phyloP scores from a whole-genome alignment of 768 basidiomycete species.

The Mycena haematopus region DNA sequence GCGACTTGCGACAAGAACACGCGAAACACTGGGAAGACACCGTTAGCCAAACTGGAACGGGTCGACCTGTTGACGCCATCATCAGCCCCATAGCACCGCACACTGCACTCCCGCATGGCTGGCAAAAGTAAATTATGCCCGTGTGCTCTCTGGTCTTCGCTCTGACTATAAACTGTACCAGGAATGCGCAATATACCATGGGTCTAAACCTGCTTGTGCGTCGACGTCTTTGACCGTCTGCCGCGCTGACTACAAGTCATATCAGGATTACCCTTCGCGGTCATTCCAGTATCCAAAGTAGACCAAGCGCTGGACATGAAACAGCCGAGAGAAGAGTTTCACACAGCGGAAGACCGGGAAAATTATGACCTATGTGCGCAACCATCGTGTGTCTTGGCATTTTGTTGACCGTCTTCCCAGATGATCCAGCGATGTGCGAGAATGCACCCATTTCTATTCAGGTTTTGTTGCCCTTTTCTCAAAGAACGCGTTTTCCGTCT shows the following conservation, averaged over 20 bases:
- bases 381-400: background rate
- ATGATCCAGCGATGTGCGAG: conserved; percentile 24
- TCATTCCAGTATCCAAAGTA: conserved; percentile 70
- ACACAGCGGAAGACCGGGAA: conserved; percentile 51
- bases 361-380: conserved; percentile 37
- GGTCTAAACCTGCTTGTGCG: conserved; percentile 41
- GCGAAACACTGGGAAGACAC: conserved; percentile 70
- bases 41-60: conserved; percentile 59
- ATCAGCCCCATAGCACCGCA: conserved; percentile 68
- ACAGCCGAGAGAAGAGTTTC: conserved; percentile 53
- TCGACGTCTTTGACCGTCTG: background rate
- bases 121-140: conserved; percentile 49
- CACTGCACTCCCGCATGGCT: conserved; percentile 69
- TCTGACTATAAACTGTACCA: conserved; percentile 1
- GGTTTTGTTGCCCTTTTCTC: background rate
- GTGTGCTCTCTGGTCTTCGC: background rate
- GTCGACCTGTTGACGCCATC: conserved; percentile 78
- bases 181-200: conserved; percentile 14
- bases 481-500: background rate
- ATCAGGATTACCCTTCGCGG: conserved; percentile 35
- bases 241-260: background rate
- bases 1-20: conserved; percentile 59
- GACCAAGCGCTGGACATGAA: conserved; percentile 59
- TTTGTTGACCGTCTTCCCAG: background rate
- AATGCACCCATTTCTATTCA: conserved; percentile 67